These are phyloP conservation scores for Populus nigra DNA, from an alignment of 345 rosid genomes.

Conservation along the genomic window DNA sequence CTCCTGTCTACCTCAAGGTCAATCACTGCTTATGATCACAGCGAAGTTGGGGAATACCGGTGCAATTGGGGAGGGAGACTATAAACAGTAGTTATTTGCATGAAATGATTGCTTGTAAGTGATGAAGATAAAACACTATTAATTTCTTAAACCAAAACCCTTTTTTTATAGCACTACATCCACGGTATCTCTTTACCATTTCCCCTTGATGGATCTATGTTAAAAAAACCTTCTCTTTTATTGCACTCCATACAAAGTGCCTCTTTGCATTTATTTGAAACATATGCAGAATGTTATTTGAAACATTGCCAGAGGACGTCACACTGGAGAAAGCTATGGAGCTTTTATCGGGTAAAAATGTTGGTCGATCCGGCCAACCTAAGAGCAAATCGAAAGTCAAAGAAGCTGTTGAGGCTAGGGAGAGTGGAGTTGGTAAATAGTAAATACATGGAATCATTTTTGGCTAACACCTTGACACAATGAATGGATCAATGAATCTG, in stretches of 20 bases:
- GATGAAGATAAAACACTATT: neutral
- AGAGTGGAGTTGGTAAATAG: neutral
- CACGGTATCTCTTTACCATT: too few relatives aligned
- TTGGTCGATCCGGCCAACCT: slow-evolving; percentile 63
- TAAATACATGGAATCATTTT: neutral
- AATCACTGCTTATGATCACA: too few relatives aligned
- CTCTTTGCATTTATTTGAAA: neutral
- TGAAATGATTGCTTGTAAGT: neutral
- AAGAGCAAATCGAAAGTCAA: slow-evolving; percentile 46
- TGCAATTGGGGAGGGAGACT: neutral
- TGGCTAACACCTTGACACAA: neutral
- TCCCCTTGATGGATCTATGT: too few relatives aligned
- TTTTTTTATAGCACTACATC: too few relatives aligned
- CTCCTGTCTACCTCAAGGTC: too few relatives aligned
- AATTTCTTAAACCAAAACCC: too few relatives aligned
- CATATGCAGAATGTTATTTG: neutral
- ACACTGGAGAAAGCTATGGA: slow-evolving; percentile 73
- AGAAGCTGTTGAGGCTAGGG: slow-evolving; percentile 18
- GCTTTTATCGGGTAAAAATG: slow-evolving; percentile 61
- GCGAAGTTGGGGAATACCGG: neutral
- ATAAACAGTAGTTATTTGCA: neutral
- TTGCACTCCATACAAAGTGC: neutral
- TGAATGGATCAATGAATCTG: neutral
- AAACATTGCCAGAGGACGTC: slow-evolving; percentile 45
- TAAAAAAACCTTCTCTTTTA: neutral